Conservation (phyloP, 2,329 filamentous ascomycete genomes). For the Aspergillus aculeatinus region DNA sequence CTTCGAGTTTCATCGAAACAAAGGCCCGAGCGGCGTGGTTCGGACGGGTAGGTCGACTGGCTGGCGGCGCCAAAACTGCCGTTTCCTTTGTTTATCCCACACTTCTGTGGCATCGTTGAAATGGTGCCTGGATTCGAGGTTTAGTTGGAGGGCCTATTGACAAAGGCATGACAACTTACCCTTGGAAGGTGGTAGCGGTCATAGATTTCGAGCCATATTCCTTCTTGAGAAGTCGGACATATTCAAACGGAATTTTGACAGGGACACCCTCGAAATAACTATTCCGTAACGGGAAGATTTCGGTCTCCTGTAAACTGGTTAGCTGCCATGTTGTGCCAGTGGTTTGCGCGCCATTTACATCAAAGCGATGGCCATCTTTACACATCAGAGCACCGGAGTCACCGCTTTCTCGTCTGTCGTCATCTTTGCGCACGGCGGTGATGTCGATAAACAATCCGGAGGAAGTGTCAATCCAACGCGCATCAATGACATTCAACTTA, state of each 20-base stretch:
- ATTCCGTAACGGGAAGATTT: slow-evolving; percentile 59
- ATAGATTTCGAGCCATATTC: slow-evolving; percentile 56
- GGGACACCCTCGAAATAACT: slow-evolving; percentile 54
- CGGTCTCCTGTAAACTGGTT: slow-evolving; percentile 36
- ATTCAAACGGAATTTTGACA: slow-evolving; percentile 58
- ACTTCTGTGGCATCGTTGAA: slow-evolving; percentile 3
- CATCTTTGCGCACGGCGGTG: slow-evolving; percentile 54
- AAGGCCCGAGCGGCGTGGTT: slow-evolving; percentile 10
- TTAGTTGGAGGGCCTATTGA: not conserved
- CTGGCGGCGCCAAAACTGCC: not conserved
- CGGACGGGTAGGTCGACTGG: slow-evolving; percentile 11
- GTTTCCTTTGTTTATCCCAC: slow-evolving; percentile 3
- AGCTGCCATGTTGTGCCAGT: slow-evolving; percentile 2
- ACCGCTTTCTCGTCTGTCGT: slow-evolving; percentile 39
- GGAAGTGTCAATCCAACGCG: slow-evolving; percentile 60
- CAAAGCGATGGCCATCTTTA: slow-evolving; percentile 59
- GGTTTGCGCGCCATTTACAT: slow-evolving; percentile 28
- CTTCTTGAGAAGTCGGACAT: slow-evolving; percentile 53
- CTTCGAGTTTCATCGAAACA: slow-evolving; percentile 6
- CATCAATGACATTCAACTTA: slow-evolving; percentile 57
- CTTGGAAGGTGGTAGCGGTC: slow-evolving; percentile 47
- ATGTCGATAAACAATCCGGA: slow-evolving; percentile 64
- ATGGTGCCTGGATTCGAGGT: not conserved
- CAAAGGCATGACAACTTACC: slow-evolving; percentile 25
- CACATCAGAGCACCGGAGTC: slow-evolving; percentile 50